Evolutionary conservation across 2,329 filamentous ascomycete genomes (phyloP).

Genomic region (Paracoccidioides lutzii): DNA sequence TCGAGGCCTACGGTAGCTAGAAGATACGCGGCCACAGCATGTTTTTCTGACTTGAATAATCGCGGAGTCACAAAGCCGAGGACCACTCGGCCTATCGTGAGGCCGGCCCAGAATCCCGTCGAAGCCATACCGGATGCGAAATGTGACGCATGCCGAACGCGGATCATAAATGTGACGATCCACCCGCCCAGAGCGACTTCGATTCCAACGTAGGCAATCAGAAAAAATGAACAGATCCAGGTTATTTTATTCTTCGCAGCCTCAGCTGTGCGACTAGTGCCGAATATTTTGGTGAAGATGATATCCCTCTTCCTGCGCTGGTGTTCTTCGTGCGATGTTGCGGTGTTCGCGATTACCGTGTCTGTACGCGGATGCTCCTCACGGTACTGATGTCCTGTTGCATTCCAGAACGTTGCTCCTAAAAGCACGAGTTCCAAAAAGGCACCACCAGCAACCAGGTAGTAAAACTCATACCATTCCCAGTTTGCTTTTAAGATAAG

Average conservation of each 20-base stretch:
- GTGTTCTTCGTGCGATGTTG: background rate
- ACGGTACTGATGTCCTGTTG: slow-evolving; percentile 42
- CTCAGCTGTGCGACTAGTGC: slow-evolving; percentile 14
- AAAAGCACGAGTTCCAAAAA: slow-evolving; percentile 42
- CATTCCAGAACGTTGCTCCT: slow-evolving; percentile 47
- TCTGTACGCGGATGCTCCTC: slow-evolving; percentile 26
- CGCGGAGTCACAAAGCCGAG: slow-evolving; percentile 63
- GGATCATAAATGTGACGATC: slow-evolving; percentile 81
- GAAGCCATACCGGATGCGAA: slow-evolving; percentile 64
- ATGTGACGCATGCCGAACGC: slow-evolving; percentile 52
- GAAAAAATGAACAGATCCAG: slow-evolving; percentile 59
- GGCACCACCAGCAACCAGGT: slow-evolving; percentile 51
- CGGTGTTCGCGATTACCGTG: slow-evolving; percentile 7
- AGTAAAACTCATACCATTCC: slow-evolving; percentile 62
- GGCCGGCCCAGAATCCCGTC: slow-evolving; percentile 73
- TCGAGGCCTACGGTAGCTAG: slow-evolving; percentile 50
- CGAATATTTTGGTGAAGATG: slow-evolving; percentile 6
- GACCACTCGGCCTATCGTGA: slow-evolving; percentile 59
- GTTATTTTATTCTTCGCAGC: slow-evolving; percentile 38
- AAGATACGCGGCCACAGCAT: slow-evolving; percentile 53
- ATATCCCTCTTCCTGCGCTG: background rate
- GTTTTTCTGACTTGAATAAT: slow-evolving; percentile 53
- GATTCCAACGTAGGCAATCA: slow-evolving; percentile 65
- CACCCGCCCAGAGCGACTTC: slow-evolving; percentile 63
- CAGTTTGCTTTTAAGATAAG: slow-evolving; percentile 52